phyloP scores from a whole-genome alignment of 2,329 filamentous ascomycete species.

The Emergomyces orientalis region DNA sequence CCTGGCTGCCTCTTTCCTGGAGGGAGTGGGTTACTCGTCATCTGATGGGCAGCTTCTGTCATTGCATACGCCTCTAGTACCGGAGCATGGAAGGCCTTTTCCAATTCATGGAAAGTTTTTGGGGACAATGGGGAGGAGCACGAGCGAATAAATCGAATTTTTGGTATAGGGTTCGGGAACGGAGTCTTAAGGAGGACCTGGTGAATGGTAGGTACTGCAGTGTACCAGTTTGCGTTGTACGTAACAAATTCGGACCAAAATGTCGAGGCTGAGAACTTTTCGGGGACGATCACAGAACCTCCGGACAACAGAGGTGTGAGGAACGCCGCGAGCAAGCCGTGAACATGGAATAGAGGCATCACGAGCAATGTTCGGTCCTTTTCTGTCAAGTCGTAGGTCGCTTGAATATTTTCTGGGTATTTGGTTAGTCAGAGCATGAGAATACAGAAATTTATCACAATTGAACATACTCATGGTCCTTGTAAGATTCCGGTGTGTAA shows the following conservation, averaged over 20 bases:
- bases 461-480: constrained; percentile 61
- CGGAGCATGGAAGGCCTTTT: constrained; percentile 64
- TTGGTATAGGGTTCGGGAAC: constrained; percentile 55
- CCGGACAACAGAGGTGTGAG: constrained; percentile 66
- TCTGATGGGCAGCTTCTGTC: constrained; percentile 65
- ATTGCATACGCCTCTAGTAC: constrained; percentile 87
- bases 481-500: constrained; percentile 72
- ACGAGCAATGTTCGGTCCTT: constrained; percentile 73
- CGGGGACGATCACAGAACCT: constrained; percentile 69
- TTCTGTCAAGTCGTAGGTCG: constrained; percentile 63
- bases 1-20: constrained; percentile 67
- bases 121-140: constrained; percentile 78
- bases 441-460: not conserved
- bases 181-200: constrained; percentile 74
- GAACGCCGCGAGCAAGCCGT: constrained; percentile 75
- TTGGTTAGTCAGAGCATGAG: constrained; percentile 10
- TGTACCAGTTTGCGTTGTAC: constrained; percentile 81
- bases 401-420: constrained; percentile 58
- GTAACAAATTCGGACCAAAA: constrained; percentile 73
- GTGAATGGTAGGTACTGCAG: constrained; percentile 85
- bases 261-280: constrained; percentile 68
- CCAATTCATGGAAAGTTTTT: constrained; percentile 69
- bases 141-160: constrained; percentile 78
- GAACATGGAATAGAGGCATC: constrained; percentile 86
- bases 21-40: constrained; percentile 54